phyloP scores from a whole-genome alignment of 257 asterid species.

The Leonotis leonurus region DNA sequence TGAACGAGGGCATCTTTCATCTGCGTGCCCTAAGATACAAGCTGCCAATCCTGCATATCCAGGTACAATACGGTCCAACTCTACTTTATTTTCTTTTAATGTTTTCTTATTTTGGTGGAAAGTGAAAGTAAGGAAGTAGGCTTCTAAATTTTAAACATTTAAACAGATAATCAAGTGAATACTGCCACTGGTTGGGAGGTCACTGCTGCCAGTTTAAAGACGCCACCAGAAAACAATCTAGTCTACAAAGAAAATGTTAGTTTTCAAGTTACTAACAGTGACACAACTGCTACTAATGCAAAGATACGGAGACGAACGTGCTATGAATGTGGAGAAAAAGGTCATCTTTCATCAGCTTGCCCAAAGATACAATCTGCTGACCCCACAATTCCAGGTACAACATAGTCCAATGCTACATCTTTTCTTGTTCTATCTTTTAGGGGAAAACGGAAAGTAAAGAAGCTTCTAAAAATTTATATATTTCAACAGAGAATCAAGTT shows the following conservation, averaged over 20 bases:
- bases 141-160: background rate
- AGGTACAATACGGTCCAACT: conserved; percentile 4
- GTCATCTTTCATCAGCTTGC: conserved; percentile 65
- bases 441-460: background rate
- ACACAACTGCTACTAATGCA: conserved; percentile 31
- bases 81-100: background rate
- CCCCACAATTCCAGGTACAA: conserved; percentile 14
- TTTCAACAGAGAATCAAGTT: background rate
- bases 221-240: background rate
- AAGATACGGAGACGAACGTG: conserved; percentile 84
- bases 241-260: background rate
- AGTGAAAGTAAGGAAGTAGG: background rate
- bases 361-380: conserved; percentile 46
- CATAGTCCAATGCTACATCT: background rate
- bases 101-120: background rate
- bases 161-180: background rate
- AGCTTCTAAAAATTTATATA: background rate
- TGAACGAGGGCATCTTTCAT: conserved; percentile 75
- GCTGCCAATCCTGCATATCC: conserved; percentile 23
- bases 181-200: background rate
- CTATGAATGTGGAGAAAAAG: conserved; percentile 78
- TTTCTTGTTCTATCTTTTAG: background rate
- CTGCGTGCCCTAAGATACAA: conserved; percentile 51
- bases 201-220: background rate
- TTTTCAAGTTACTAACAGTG: conserved; percentile 18